Conservation (phyloP, 257 asterid genomes). For the Jacaranda copaia region DNA sequence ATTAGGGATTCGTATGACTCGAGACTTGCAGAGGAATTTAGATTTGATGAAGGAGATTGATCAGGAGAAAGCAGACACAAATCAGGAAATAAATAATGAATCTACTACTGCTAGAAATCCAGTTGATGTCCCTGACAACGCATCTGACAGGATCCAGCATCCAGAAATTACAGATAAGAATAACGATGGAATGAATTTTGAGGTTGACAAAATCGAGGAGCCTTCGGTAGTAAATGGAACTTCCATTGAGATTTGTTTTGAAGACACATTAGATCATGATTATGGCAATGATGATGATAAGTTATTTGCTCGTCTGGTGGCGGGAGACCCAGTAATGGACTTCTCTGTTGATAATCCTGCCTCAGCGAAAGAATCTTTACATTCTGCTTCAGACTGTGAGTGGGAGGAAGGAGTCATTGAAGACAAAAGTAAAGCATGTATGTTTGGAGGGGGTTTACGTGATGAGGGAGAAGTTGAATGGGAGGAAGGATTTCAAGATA, state of each 20-base stretch:
- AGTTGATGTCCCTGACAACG: conserved; percentile 42
- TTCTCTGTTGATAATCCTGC: conserved; percentile 52
- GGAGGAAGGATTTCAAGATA: conserved; percentile 48
- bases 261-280: conserved; percentile 48
- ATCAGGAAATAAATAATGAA: conserved; percentile 33
- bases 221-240: conserved; percentile 47
- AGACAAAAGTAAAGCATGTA: conserved; percentile 42
- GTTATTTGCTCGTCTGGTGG: conserved; percentile 75
- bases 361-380: conserved; percentile 43
- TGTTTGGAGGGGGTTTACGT: conserved; percentile 35
- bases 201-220: conserved; percentile 39
- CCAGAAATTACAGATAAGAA: conserved; percentile 42
- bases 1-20: conserved; percentile 95
- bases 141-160: conserved; percentile 38
- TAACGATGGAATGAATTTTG: conserved; percentile 40
- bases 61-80: conserved; percentile 48
- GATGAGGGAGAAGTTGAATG: no score
- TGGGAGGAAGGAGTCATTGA: conserved; percentile 77
- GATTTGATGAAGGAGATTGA: conserved; percentile 92
- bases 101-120: conserved; percentile 30
- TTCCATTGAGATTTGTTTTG: conserved; percentile 86
- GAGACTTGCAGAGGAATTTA: conserved; percentile 92
- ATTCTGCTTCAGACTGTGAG: conserved; percentile 63
- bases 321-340: conserved; percentile 60
- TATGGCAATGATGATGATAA: conserved; percentile 62